Percentiles rank a stretch among this genome's conserved stretches.
phyloP scores from a whole-genome alignment of 768 basidiomycete species.

The Dentipellis sp. region DNA sequence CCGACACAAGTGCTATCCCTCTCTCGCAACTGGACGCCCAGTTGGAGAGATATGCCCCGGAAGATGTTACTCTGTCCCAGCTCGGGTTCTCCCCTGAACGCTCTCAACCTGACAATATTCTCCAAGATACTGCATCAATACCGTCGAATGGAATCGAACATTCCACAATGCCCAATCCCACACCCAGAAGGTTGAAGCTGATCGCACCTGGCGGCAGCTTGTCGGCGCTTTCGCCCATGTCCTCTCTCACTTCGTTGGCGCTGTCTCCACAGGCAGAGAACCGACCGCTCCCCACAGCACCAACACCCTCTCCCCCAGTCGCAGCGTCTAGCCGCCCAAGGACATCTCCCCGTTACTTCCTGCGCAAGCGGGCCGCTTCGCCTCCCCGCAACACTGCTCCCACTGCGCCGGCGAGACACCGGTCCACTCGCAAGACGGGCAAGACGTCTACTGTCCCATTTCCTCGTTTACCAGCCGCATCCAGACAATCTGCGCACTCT shows the following conservation, averaged over 20 bases:
- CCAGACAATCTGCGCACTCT: conserved; percentile 13
- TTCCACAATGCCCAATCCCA: background rate
- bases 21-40: conserved; percentile 28
- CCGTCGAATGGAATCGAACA: conserved; percentile 8
- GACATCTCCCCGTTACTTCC: conserved; percentile 15
- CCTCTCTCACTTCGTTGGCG: background rate
- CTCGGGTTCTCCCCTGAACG: no score
- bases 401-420: background rate
- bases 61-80: conserved; percentile 27
- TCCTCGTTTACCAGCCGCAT: conserved; percentile 1
- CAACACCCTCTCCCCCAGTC: no score
- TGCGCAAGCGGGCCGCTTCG: conserved; percentile 13
- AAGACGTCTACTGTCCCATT: conserved; percentile 1
- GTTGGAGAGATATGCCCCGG: conserved; percentile 14
- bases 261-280: background rate
- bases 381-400: background rate
- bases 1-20: conserved; percentile 24
- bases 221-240: background rate
- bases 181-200: no score
- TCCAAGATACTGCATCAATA: background rate
- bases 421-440: background rate
- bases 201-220: background rate
- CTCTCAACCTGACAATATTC: no score
- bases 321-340: background rate
- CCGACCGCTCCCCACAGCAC: background rate